phyloP scores from a whole-genome alignment of 2,329 filamentous ascomycete genomes.

The Calonectria multiphialidica region DNA sequence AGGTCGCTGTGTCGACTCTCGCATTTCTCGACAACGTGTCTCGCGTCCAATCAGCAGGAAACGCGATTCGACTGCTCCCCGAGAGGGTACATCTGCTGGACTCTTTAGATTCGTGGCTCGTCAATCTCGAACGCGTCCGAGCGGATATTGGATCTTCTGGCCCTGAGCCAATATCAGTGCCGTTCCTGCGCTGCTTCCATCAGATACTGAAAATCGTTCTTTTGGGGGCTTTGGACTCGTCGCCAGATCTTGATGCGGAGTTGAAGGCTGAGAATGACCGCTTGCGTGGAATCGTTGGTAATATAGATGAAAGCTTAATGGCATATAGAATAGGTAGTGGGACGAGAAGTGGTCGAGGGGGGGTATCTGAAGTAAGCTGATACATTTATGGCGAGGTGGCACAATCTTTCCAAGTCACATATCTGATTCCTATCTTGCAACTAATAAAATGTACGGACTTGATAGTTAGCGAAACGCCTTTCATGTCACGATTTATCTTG shows the following conservation, averaged over 20 bases:
- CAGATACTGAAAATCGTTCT: slow-evolving; percentile 50
- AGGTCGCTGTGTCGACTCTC: slow-evolving; percentile 48
- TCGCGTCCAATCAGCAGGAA: slow-evolving; percentile 34
- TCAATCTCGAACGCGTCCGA: slow-evolving; percentile 42
- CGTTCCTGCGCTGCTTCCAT: slow-evolving; percentile 52
- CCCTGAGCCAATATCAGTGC: slow-evolving; percentile 45
- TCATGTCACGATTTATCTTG: too few relatives aligned
- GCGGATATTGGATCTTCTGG: slow-evolving; percentile 27
- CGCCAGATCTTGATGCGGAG: slow-evolving; percentile 39
- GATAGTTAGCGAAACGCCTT: background rate
- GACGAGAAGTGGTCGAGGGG: background rate
- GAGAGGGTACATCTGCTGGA: slow-evolving; percentile 48
- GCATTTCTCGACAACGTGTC: slow-evolving; percentile 48
- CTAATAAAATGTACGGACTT: background rate
- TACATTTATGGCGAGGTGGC: slow-evolving; percentile 3
- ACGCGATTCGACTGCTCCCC: slow-evolving; percentile 41
- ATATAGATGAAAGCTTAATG: slow-evolving; percentile 47
- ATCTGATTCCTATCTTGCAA: background rate
- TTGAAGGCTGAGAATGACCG: slow-evolving; percentile 47
- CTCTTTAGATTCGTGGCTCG: slow-evolving; percentile 49
- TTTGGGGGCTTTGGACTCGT: slow-evolving; percentile 47
- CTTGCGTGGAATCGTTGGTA: slow-evolving; percentile 46
- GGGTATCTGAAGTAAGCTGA: background rate
- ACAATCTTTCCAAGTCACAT: background rate
- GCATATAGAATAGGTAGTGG: slow-evolving; percentile 39